Percentiles rank a stretch among this genome's conserved stretches.
These are phyloP conservation scores for Beauveria sp. DNA, from an alignment of 2,329 filamentous ascomycete species.

Conservation along the genomic window DNA sequence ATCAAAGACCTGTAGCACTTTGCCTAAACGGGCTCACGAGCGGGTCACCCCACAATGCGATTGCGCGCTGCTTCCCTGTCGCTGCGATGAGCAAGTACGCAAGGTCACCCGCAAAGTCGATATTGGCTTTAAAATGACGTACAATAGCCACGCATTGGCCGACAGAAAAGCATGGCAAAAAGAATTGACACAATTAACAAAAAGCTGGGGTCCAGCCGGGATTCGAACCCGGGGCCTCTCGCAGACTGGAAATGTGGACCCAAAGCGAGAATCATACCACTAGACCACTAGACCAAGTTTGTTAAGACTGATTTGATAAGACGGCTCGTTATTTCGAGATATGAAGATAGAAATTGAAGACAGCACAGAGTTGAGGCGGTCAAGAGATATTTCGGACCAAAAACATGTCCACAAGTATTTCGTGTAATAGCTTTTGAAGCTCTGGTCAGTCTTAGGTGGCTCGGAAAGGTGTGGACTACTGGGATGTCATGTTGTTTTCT, in stretches of 20 bases:
- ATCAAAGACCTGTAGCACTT: neutral
- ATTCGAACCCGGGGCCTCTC: constrained; percentile 28
- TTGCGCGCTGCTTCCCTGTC: neutral
- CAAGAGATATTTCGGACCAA: too few species aligned
- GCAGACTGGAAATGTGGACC: constrained; percentile 17
- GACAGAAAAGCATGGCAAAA: too few species aligned
- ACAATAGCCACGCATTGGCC: too few species aligned
- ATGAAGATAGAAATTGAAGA: neutral
- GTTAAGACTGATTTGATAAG: neutral
- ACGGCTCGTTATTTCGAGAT: neutral
- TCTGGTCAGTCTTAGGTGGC: too few species aligned
- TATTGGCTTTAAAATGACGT: too few species aligned
- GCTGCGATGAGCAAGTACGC: neutral
- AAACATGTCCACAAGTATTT: too few species aligned
- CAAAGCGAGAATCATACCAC: constrained; percentile 29
- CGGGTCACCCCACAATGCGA: neutral
- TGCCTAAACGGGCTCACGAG: neutral
- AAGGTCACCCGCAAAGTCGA: too few species aligned
- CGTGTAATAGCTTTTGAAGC: neutral
- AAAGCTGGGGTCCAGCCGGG: constrained; percentile 19
- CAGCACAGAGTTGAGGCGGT: too few species aligned
- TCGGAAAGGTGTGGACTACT: too few species aligned
- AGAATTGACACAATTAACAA: constrained; percentile 5
- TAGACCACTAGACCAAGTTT: constrained; percentile 23
- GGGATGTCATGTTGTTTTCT: too few species aligned